These are phyloP conservation scores for thale cress (Arabidopsis thaliana) DNA, from an alignment of 345 rosid genomes.

Conservation along the genomic window TAIR10.1 NC_003070.9:10484501-10485000, in stretches of 20 bases:
- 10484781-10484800: slow-evolving; percentile 52
- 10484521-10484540: slow-evolving; percentile 62
- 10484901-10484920: neutral
- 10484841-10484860: neutral
- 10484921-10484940: slow-evolving; percentile 40
- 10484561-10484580: slow-evolving; percentile 11
- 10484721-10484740: slow-evolving; percentile 65
- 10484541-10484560: slow-evolving; percentile 35
- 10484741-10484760: slow-evolving; percentile 74
- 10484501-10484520: slow-evolving; percentile 70
- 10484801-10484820: neutral
- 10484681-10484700: slow-evolving; percentile 82
- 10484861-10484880: neutral
- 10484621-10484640: slow-evolving; percentile 69
- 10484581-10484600: slow-evolving; percentile 46
- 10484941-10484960: slow-evolving; percentile 89
- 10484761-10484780: slow-evolving; percentile 77
- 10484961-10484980: slow-evolving; percentile 92
- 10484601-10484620: slow-evolving; percentile 83
- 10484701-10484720: slow-evolving; percentile 65
- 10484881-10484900: neutral
- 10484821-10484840: neutral
- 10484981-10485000: slow-evolving; percentile 66
- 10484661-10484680: slow-evolving; percentile 86
- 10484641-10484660: slow-evolving; percentile 82